Conservation (phyloP, 2,329 filamentous ascomycete genomes). For the Stromatinia cepivora region DNA sequence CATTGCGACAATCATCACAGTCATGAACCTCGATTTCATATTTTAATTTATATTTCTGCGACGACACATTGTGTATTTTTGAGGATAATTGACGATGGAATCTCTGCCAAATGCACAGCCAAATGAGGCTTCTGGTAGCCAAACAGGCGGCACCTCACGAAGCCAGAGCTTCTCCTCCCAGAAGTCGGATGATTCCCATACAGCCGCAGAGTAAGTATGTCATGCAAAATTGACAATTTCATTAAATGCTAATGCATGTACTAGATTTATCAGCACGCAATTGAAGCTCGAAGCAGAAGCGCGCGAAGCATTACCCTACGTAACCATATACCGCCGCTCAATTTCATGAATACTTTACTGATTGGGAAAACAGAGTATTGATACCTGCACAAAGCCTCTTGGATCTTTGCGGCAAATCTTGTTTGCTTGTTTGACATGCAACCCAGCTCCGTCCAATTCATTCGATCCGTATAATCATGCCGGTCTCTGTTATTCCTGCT, state of each 20-base stretch:
- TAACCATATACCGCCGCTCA: constrained; percentile 47
- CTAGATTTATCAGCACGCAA: constrained; percentile 83
- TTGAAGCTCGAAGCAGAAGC: constrained; percentile 92
- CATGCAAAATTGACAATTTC: neutral
- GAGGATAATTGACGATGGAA: neutral
- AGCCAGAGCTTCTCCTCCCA: constrained; percentile 60
- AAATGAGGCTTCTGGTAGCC: constrained; percentile 24
- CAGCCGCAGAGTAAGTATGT: constrained; percentile 48
- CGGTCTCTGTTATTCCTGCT: constrained; percentile 94
- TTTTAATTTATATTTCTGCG: neutral
- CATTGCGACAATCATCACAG: constrained; percentile 2
- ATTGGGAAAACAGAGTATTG: constrained; percentile 68
- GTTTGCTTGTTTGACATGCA: constrained; percentile 93
- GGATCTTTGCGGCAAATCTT: constrained; percentile 84
- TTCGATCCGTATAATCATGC: constrained; percentile 69
- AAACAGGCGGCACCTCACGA: constrained; percentile 42
- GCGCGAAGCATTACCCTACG: constrained; percentile 90
- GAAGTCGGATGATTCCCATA: constrained; percentile 53
- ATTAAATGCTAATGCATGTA: constrained; percentile 8
- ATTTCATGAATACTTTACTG: constrained; percentile 8
- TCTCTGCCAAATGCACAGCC: neutral
- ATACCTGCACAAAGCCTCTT: constrained; percentile 87
- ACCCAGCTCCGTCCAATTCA: constrained; percentile 67
- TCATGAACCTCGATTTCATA: neutral
- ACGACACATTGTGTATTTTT: neutral